A percentile compares a stretch with the other conserved stretches of the same genome.
phyloP scores from a whole-genome alignment of 1,284 basidiomycete genomes.

The Meira nashicola region DNA sequence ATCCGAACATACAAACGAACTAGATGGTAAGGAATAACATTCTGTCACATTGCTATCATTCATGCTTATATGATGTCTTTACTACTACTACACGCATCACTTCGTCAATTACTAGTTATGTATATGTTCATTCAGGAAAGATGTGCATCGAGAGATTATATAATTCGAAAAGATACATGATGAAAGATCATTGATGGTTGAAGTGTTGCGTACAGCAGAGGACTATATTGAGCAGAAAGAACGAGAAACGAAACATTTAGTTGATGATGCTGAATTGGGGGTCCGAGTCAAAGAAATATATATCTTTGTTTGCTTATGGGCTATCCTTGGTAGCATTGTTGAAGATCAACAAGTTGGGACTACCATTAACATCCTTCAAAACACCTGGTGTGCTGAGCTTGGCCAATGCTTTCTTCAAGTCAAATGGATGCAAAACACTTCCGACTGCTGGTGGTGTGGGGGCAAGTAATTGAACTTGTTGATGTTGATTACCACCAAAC shows the following conservation, averaged over 20 bases:
- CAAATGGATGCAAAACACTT: conserved; percentile 58
- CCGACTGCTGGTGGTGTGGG: conserved; percentile 52
- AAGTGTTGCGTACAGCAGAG: no score
- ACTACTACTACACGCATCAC: no score
- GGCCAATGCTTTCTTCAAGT: conserved; percentile 71
- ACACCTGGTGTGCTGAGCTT: conserved; percentile 61
- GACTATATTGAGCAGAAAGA: no score
- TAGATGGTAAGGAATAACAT: neutral
- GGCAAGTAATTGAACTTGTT: conserved; percentile 23
- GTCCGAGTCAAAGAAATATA: neutral
- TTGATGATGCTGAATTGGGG: neutral
- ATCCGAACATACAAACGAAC: neutral
- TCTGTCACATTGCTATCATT: neutral
- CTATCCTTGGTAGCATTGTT: conserved; percentile 46
- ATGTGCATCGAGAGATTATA: neutral
- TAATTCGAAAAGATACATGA: neutral
- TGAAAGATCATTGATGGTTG: neutral
- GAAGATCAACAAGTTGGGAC: conserved; percentile 47
- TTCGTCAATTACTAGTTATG: no score
- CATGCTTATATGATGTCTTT: neutral
- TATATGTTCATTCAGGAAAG: neutral
- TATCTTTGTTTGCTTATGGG: neutral
- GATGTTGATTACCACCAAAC: conserved; percentile 25
- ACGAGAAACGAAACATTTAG: neutral
- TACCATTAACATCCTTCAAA: conserved; percentile 54